Conservation (phyloP, 306 rosid genomes). For the Arachis stenosperma region DNA sequence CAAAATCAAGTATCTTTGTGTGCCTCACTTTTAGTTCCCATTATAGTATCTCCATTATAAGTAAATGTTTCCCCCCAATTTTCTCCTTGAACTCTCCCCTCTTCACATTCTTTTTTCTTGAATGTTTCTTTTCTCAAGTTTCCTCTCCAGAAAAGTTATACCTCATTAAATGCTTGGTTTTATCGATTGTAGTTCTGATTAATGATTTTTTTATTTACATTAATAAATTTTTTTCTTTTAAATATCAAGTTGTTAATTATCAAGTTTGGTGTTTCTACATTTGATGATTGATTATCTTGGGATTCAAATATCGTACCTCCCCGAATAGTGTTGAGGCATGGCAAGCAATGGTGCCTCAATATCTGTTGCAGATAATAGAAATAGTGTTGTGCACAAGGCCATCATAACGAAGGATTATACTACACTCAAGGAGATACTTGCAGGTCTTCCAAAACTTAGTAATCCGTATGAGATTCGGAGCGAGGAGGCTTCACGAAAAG, state of each 20-base stretch:
- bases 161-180: slow-evolving; percentile 37
- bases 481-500: slow-evolving; percentile 70
- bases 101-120: slow-evolving; percentile 2
- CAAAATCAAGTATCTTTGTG: slow-evolving; percentile 1
- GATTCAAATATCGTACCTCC: too few species aligned
- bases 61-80: slow-evolving; percentile 27
- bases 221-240: slow-evolving; percentile 19
- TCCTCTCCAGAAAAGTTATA: slow-evolving; percentile 21
- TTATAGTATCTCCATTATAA: slow-evolving; percentile 33
- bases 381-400: slow-evolving; percentile 84
- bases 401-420: slow-evolving; percentile 62
- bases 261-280: slow-evolving; percentile 34
- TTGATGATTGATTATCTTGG: slow-evolving; percentile 33
- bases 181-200: slow-evolving; percentile 33
- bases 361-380: slow-evolving; percentile 44
- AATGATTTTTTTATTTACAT: slow-evolving; percentile 36
- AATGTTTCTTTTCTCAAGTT: slow-evolving; percentile 4
- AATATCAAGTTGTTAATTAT: slow-evolving; percentile 27
- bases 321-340: slow-evolving; percentile 53
- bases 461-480: slow-evolving; percentile 62
- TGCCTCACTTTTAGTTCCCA: slow-evolving; percentile 38
- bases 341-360: slow-evolving; percentile 68
- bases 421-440: slow-evolving; percentile 60
- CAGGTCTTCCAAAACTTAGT: slow-evolving; percentile 58
- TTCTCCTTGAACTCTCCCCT: slow-evolving; percentile 37